phyloP scores from a whole-genome alignment of 2,329 filamentous ascomycete species.

The Macroventuria anomochaeta region DNA sequence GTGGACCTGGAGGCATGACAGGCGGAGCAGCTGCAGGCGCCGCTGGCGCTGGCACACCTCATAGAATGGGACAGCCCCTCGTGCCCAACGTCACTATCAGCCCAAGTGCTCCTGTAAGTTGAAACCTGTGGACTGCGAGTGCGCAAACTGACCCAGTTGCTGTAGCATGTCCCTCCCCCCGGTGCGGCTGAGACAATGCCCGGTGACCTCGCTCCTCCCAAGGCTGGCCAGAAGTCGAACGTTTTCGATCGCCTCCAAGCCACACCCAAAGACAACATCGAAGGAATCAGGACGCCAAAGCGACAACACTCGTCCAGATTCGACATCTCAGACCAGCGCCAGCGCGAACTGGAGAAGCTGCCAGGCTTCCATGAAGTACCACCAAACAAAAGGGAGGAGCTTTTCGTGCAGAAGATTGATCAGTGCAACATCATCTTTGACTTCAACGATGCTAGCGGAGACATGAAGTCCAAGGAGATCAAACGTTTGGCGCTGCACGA shows the following conservation, averaged over 20 bases:
- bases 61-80: constrained; percentile 66
- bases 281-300: constrained; percentile 93
- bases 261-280: constrained; percentile 94
- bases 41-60: constrained; percentile 61
- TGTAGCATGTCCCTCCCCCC: constrained; percentile 86
- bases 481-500: constrained; percentile 96
- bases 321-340: constrained; percentile 89
- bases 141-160: constrained; percentile 12
- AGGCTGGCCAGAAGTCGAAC: constrained; percentile 86
- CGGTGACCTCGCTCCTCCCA: constrained; percentile 91
- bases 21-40: constrained; percentile 55
- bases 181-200: constrained; percentile 98
- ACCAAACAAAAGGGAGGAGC: constrained; percentile 89
- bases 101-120: constrained; percentile 75
- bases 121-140: not conserved
- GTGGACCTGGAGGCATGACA: constrained; percentile 36
- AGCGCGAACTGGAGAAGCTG: constrained; percentile 92
- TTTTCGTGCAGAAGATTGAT: constrained; percentile 99
- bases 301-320: constrained; percentile 97
- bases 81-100: constrained; percentile 93
- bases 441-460: constrained; percentile 96
- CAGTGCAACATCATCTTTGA: constrained; percentile 99
- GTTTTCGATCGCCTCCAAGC: constrained; percentile 89
- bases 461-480: constrained; percentile 99
- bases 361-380: constrained; percentile 98